Conservation (phyloP, 2,329 filamentous ascomycete species). For the Thelonectria discophora region DNA sequence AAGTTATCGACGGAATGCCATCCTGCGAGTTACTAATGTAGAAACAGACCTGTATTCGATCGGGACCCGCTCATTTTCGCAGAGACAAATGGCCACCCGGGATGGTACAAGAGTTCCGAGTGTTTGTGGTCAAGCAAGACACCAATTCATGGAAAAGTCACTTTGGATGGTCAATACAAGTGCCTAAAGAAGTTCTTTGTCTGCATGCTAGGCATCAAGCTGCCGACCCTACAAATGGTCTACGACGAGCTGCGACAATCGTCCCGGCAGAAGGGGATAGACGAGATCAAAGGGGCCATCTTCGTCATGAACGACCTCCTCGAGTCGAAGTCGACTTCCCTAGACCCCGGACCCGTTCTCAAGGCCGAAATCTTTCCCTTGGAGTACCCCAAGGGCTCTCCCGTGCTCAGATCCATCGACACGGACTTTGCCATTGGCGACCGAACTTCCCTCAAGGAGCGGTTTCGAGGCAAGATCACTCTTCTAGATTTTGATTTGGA, state of each 20-base stretch:
- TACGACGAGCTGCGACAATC: conserved; percentile 31
- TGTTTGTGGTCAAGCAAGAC: conserved; percentile 32
- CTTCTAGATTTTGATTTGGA: conserved; percentile 32
- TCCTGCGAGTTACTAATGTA: conserved; percentile 9
- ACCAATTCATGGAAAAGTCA: conserved; percentile 23
- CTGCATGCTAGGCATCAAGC: conserved; percentile 22
- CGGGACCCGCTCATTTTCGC: conserved; percentile 12
- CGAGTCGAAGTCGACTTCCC: not conserved
- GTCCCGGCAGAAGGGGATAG: not conserved
- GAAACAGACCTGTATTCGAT: conserved; percentile 25
- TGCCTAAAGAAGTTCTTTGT: conserved; percentile 22
- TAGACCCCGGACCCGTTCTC: conserved; percentile 25
- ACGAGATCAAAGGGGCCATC: conserved; percentile 19
- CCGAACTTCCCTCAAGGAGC: conserved; percentile 12
- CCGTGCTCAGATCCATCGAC: conserved; percentile 4
- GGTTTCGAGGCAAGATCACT: conserved; percentile 15
- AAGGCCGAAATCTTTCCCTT: conserved; percentile 28
- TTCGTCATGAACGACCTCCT: conserved; percentile 27
- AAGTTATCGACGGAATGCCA: not conserved
- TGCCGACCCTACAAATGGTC: conserved; percentile 29
- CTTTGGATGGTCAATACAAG: conserved; percentile 21
- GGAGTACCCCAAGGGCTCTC: conserved; percentile 7
- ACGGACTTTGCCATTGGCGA: conserved; percentile 31
- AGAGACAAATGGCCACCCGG: not conserved
- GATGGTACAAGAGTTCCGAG: conserved; percentile 26